phyloP scores from a whole-genome alignment of 495 filamentous ascomycete species.

The Wilcoxina mikolae region DNA sequence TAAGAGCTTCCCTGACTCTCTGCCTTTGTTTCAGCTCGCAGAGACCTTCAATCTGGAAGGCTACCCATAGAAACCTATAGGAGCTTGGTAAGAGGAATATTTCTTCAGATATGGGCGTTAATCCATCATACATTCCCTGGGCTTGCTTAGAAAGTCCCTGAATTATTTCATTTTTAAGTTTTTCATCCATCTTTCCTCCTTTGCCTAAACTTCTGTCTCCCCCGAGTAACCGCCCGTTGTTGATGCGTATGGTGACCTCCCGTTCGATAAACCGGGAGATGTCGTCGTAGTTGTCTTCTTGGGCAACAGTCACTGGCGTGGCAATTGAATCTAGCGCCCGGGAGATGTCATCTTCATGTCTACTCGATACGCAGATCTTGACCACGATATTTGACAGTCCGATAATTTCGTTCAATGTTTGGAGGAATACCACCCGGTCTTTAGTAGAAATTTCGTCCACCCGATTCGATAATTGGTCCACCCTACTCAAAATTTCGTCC shows the following conservation, averaged over 20 bases:
- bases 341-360: background rate
- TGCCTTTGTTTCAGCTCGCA: background rate
- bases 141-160: background rate
- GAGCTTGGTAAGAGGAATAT: background rate
- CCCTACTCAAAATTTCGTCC: background rate
- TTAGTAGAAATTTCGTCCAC: no score
- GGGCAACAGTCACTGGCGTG: background rate
- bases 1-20: background rate
- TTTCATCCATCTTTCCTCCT: background rate
- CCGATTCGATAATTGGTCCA: no score
- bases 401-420: background rate
- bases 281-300: conserved; percentile 10
- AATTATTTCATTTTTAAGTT: conserved; percentile 4
- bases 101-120: background rate
- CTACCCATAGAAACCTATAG: conserved; percentile 21
- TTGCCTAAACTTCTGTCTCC: background rate
- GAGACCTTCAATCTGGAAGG: conserved; percentile 14
- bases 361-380: conserved; percentile 5
- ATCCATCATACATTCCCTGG: conserved; percentile 14
- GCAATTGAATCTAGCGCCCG: background rate
- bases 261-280: conserved; percentile 10
- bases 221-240: background rate
- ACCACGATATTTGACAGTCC: background rate
- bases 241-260: conserved; percentile 5
- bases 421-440: background rate